phyloP scores from a whole-genome alignment of 1,139 yeast genomes.

The Scheffersomyces titani region DNA sequence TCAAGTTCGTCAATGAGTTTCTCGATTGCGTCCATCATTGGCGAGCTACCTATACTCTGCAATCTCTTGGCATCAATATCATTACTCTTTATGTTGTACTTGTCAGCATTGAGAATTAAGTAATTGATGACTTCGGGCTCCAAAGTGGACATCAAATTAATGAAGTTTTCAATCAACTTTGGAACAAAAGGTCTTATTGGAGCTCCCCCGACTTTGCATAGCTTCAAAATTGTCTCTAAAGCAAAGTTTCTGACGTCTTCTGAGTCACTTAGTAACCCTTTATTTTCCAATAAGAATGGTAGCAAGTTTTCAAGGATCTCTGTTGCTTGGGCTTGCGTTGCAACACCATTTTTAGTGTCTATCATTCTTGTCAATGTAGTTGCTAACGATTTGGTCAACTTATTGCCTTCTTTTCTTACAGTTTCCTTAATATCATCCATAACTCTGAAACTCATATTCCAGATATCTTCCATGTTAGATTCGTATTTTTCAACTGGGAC shows the following conservation, averaged over 20 bases:
- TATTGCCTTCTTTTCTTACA: conserved; percentile 79
- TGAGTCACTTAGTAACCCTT: conserved; percentile 82
- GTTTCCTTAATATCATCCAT: conserved; percentile 96
- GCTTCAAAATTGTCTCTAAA: conserved; percentile 66
- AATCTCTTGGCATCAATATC: conserved; percentile 79
- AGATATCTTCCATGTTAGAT: conserved; percentile 60
- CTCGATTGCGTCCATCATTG: conserved; percentile 88
- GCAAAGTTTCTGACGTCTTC: conserved; percentile 83
- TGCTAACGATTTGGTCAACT: conserved; percentile 67
- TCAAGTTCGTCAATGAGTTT: conserved; percentile 61
- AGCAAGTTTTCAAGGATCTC: conserved; percentile 62
- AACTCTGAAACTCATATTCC: conserved; percentile 86
- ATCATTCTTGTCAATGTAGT: conserved; percentile 61
- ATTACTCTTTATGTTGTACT: conserved; percentile 70
- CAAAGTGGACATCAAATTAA: conserved; percentile 75
- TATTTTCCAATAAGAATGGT: conserved; percentile 78
- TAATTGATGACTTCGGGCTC: conserved; percentile 93
- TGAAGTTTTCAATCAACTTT: conserved; percentile 65
- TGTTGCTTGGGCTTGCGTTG: conserved; percentile 43
- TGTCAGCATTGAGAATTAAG: conserved; percentile 83
- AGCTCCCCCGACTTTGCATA: conserved; percentile 62
- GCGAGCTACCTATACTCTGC: conserved; percentile 75
- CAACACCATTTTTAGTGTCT: conserved; percentile 31
- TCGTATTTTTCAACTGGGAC: conserved; percentile 58
- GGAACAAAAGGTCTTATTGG: conserved; percentile 72